A percentile compares a stretch with the other conserved stretches of the same genome.
Evolutionary conservation across 345 rosid species (phyloP).

Genomic region (Eucalyptus viminalis): DNA sequence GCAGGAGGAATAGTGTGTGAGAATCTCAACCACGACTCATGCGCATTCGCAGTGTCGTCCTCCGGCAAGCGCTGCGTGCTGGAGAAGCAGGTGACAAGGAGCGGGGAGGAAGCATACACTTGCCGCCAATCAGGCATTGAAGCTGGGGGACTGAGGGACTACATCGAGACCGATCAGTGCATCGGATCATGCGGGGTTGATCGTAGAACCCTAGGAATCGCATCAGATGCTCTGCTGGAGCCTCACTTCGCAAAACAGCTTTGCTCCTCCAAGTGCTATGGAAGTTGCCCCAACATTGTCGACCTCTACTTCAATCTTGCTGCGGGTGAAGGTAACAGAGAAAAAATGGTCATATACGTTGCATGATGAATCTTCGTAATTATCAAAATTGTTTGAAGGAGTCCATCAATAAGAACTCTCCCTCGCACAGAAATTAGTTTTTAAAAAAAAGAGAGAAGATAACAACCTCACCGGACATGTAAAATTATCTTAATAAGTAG

Average conservation of each 20-base stretch:
- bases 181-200: constrained; percentile 64
- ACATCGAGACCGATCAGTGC: constrained; percentile 61
- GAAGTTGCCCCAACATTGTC: constrained; percentile 58
- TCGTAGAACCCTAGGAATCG: constrained; percentile 63
- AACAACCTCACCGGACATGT: not conserved
- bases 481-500: not conserved
- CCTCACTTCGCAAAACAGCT: constrained; percentile 43
- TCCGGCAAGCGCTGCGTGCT: constrained; percentile 72
- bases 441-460: not conserved
- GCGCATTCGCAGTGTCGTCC: constrained; percentile 70
- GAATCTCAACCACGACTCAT: constrained; percentile 33
- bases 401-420: not conserved
- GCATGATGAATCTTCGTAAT: not conserved
- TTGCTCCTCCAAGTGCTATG: constrained; percentile 69
- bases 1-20: constrained; percentile 52
- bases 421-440: not conserved
- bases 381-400: not conserved
- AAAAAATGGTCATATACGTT: not conserved
- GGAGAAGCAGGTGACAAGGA: constrained; percentile 51
- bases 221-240: constrained; percentile 78
- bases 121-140: constrained; percentile 65
- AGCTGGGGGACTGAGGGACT: constrained; percentile 45
- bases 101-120: constrained; percentile 39
- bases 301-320: constrained; percentile 90
- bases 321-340: constrained; percentile 73